Evolutionary conservation across 179 eudicot genomes (phyloP), one percentile per base, ranked within the genome.

Genomic region (Silene coronaria): DNA sequence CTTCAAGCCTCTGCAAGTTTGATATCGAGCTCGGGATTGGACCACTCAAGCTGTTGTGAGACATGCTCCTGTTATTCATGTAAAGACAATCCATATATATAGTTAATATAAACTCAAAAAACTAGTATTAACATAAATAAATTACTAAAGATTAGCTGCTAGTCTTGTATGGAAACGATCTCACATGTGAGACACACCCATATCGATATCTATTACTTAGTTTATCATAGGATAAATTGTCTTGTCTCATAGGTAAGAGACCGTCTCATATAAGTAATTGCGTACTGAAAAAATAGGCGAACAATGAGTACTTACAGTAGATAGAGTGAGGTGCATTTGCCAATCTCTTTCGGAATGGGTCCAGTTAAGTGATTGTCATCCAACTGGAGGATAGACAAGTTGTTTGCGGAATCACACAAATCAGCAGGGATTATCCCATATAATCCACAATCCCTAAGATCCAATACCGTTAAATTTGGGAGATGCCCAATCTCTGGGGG

Each of bases 311-410:
- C 99, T 93, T 87, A 96, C 99, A 96, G 70, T 78, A 96, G 67
- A 71, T 85, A 87, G 58, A 96, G 96, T 23, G 96, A 91, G 0
- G 97, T 88, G 71, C 99, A 96, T 55, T 91, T 91, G 27, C 97
- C 93, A 32, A 96, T 91, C 45, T 82, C 91, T 66, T 84, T 71
- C 19, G 99, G 99, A 63, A 96, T 88, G 6, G 91, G 75, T 27
- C 97, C 97, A n/a, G 85, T 86, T 79, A 96, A 85, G 6, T 80
- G 80, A 80, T 96, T 96, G 5, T 85, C 93, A 87, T 96, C 99
- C 81, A 96, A 80, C 77, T 96, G 99, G 68, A 96, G 89, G 55
- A 96, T 86, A 38, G 84, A 80, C 80, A 92, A 84, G 81, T 87
- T 87, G 66, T 90, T 82, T 76, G 82, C 80, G 2, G 93, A 84